These are phyloP conservation scores for Pleodorina starrii DNA, from an alignment of 139 green algal genomes.

Conservation along the genomic window DNA sequence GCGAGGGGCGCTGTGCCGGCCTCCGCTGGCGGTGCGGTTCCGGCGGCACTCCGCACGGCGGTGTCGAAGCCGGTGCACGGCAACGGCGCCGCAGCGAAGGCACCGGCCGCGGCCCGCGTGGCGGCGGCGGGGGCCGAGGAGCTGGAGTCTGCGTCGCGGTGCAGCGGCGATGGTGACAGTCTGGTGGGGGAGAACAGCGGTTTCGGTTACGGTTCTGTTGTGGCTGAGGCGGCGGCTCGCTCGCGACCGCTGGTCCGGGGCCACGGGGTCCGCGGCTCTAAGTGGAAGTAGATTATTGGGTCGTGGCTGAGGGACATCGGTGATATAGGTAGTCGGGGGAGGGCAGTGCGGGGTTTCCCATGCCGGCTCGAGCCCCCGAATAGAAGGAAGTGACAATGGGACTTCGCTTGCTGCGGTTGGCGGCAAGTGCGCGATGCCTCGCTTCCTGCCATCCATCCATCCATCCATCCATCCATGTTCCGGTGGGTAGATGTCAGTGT, in stretches of 20 bases:
- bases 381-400: no score
- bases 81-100: neutral
- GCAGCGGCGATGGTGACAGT: neutral
- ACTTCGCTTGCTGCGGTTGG: no score
- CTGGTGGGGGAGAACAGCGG: neutral
- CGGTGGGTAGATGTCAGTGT: no score
- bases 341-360: no score
- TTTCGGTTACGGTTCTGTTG: neutral
- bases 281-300: neutral
- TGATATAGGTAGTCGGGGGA: no score
- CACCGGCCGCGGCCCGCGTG: neutral
- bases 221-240: no score
- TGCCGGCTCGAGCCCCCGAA: no score
- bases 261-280: neutral
- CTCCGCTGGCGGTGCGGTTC: no score
- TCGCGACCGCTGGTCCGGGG: neutral
- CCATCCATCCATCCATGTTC: no score
- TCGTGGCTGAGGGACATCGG: neutral
- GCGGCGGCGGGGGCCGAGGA: neutral
- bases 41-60: neutral
- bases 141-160: neutral
- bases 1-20: no score
- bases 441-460: no score
- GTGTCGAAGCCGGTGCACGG: constrained; percentile 4
- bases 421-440: no score